Percentiles rank a stretch among this genome's conserved stretches.
Conservation (phyloP, 228 moss, liverwort and hornwort genomes). For the Sphagnum magellanicum region DNA sequence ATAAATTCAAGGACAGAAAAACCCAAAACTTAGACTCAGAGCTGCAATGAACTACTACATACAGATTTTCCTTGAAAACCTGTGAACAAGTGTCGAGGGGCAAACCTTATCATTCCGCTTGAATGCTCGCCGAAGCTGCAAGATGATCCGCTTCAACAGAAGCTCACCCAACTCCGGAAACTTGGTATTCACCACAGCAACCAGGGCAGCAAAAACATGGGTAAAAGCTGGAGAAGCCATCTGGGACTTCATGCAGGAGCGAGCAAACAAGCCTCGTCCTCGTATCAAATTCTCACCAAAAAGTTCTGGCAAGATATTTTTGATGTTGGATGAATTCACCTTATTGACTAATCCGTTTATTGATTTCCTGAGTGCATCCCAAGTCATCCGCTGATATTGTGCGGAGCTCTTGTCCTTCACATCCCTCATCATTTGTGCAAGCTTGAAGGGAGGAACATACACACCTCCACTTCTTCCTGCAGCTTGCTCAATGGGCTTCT, state of each 20-base stretch:
- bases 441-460: slow-evolving; percentile 85
- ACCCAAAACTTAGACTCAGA: not conserved
- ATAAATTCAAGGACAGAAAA: not conserved
- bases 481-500: slow-evolving; percentile 13
- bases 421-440: slow-evolving; percentile 86
- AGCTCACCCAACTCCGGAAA: slow-evolving; percentile 91
- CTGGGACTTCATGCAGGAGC: slow-evolving; percentile 96
- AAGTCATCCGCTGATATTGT: slow-evolving; percentile 85
- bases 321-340: slow-evolving; percentile 80
- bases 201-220: slow-evolving; percentile 77
- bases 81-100: not conserved
- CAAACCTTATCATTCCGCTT: slow-evolving; percentile 75
- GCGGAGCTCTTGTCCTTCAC: slow-evolving; percentile 71
- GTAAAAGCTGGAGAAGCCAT: slow-evolving; percentile 96
- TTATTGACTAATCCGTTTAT: slow-evolving; percentile 90
- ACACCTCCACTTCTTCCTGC: slow-evolving; percentile 80
- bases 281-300: slow-evolving; percentile 85
- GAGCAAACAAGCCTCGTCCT: slow-evolving; percentile 79
- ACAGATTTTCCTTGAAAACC: no score
- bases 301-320: slow-evolving; percentile 82
- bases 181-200: slow-evolving; percentile 89
- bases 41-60: no score
- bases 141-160: slow-evolving; percentile 73
- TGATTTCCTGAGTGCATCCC: slow-evolving; percentile 87
- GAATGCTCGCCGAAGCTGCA: slow-evolving; percentile 76